These are phyloP conservation scores for Zygosaccharomyces siamensis DNA, from an alignment of 805 yeast species.

Conservation along the genomic window DNA sequence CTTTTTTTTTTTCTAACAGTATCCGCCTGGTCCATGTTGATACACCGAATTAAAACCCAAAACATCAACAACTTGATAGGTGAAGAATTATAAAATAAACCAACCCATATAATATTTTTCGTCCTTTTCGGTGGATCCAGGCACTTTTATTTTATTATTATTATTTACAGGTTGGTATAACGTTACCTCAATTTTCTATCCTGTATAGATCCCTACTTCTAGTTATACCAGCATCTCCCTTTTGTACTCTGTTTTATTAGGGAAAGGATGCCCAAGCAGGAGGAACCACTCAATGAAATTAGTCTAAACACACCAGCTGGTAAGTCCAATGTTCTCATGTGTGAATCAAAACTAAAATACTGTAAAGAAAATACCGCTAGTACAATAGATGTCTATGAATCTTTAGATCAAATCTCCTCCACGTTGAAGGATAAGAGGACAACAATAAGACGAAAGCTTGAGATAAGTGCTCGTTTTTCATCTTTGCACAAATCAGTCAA, in stretches of 20 bases:
- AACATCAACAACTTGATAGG: not conserved
- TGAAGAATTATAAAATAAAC: not conserved
- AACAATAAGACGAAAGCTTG: not conserved
- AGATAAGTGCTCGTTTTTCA: slow-evolving; percentile 4
- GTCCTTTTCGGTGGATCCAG: not conserved
- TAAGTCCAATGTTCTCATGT: slow-evolving; percentile 3
- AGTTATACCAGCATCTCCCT: not conserved
- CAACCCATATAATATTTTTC: not conserved
- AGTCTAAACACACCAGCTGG: slow-evolving; percentile 22
- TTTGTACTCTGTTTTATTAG: not conserved
- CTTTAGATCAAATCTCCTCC: slow-evolving; percentile 7
- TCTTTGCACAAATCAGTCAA: slow-evolving; percentile 5
- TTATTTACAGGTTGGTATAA: not conserved
- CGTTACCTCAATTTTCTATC: not conserved
- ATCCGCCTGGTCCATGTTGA: not conserved
- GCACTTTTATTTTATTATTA: not conserved
- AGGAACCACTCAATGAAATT: slow-evolving; percentile 27
- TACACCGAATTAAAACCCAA: not conserved
- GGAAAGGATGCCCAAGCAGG: slow-evolving; percentile 18
- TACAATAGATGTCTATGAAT: slow-evolving; percentile 6
- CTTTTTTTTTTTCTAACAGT: not conserved
- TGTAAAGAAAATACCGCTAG: slow-evolving; percentile 2
- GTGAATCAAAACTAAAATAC: not conserved
- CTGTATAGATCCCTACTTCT: not conserved
- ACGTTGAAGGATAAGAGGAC: slow-evolving; percentile 6